A percentile compares a stretch with the other conserved stretches of the same genome.
Evolutionary conservation across 345 rosid genomes (phyloP).

Genomic region (Boechera divaricarpa): DNA sequence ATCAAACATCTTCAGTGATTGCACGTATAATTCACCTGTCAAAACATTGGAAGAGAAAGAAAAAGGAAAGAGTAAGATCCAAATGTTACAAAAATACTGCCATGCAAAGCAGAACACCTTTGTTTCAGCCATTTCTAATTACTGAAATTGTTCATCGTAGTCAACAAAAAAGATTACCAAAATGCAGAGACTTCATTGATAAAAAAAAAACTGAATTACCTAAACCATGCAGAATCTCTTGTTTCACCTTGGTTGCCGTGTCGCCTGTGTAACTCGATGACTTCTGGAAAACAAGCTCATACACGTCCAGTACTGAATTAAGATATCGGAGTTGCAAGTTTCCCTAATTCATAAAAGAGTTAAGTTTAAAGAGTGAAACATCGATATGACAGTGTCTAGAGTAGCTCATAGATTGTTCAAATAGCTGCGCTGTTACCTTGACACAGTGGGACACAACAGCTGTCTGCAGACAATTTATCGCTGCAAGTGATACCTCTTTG

Average conservation of each 20-base stretch:
- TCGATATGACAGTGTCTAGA: slow-evolving; percentile 1
- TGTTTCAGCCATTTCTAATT: slow-evolving; percentile 17
- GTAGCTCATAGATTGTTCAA: slow-evolving; percentile 15
- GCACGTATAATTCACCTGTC: slow-evolving; percentile 88
- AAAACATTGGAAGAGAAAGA: slow-evolving; percentile 36
- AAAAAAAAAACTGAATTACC: slow-evolving; percentile 59
- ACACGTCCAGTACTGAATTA: slow-evolving; percentile 76
- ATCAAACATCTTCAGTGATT: slow-evolving; percentile 87
- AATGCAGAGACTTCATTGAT: slow-evolving; percentile 6
- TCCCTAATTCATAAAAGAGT: slow-evolving; percentile 34
- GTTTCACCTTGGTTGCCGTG: slow-evolving; percentile 80
- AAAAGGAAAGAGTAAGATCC: slow-evolving; percentile 32
- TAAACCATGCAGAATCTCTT: slow-evolving; percentile 86
- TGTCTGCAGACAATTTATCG: slow-evolving; percentile 85
- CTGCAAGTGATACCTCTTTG: slow-evolving; percentile 94
- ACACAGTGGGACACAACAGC: slow-evolving; percentile 75
- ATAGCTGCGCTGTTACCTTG: slow-evolving; percentile 60
- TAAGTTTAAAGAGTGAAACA: slow-evolving; percentile 18
- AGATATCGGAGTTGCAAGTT: slow-evolving; percentile 76
- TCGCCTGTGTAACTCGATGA: slow-evolving; percentile 62
- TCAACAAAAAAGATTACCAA: slow-evolving; percentile 10
- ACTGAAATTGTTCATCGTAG: not conserved
- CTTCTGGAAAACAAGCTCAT: slow-evolving; percentile 78
- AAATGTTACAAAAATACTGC: slow-evolving; percentile 16
- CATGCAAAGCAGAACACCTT: not conserved